These are phyloP conservation scores for Agrocybe pediades DNA, from an alignment of 768 basidiomycete genomes.

Conservation along the genomic window DNA sequence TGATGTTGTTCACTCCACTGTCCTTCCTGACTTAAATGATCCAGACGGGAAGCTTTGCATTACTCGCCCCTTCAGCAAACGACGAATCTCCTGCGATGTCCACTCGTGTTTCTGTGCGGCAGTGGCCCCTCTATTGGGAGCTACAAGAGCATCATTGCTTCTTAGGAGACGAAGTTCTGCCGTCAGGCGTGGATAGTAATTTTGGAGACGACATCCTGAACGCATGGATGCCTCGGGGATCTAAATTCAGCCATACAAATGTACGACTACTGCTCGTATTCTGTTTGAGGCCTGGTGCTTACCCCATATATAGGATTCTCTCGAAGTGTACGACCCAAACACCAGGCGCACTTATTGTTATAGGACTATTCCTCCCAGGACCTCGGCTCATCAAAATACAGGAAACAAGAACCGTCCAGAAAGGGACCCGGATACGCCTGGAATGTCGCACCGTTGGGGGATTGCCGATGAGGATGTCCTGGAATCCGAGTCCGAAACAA, in stretches of 20 bases:
- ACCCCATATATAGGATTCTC: conserved; percentile 34
- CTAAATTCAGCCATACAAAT: conserved; percentile 30
- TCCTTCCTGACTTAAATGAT: not conserved
- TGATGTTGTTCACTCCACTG: not conserved
- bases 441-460: conserved; percentile 27
- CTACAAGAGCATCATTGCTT: conserved; percentile 52
- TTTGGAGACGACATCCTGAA: conserved; percentile 48
- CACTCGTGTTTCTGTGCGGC: conserved; percentile 24
- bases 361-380: conserved; percentile 44
- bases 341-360: conserved; percentile 41
- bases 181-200: conserved; percentile 31
- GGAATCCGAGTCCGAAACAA: conserved; percentile 21
- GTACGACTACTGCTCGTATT: conserved; percentile 25
- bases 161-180: conserved; percentile 35
- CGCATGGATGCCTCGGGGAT: conserved; percentile 47
- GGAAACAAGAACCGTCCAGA: conserved; percentile 31
- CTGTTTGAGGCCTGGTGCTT: not conserved
- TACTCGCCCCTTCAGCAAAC: conserved; percentile 20
- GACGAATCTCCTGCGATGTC: conserved; percentile 20
- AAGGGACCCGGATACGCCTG: conserved; percentile 31
- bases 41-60: conserved; percentile 21
- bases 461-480: conserved; percentile 28
- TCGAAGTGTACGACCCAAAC: conserved; percentile 43
- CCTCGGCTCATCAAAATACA: conserved; percentile 30
- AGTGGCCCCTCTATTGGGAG: conserved; percentile 40